Evolutionary conservation across 495 filamentous ascomycete species (phyloP), one percentile per base, ranked within the genome.

Genomic region (Acidiella bohemica): DNA sequence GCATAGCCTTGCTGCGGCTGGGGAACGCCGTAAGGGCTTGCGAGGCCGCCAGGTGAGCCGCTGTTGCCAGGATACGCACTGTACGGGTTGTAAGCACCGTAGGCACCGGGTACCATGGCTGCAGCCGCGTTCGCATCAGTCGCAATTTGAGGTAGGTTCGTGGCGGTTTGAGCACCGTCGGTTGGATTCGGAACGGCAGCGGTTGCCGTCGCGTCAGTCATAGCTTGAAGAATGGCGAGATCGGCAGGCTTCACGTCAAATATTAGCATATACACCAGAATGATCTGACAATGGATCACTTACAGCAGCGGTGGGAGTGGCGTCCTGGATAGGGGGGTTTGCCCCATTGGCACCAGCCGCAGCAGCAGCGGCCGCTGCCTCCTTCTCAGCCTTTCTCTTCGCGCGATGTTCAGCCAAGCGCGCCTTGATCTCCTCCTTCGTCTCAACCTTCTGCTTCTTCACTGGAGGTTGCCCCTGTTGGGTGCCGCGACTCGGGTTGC

Each of bases 401-500:
- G 50, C 53, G 18, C 41, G 51, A 23, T 30, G 37, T 25, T 53
- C 47, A 1, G 53, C 53, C 1, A 56, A 37, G 5, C 52, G 42
- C 37, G 42, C 41, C 41, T 58, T 55, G 21, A 54, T 29, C 30
- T 50, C 46, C n/a, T 43, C 36, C 4, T 39, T 5, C 3, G 39
- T 36, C 46, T 58, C 53, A 30, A 48, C 10, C 41, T 56, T 56
- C 11, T 30, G 44, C 29, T 44, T 49, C 53, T 58, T 55, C 8
- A 22, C 20, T 16, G 14, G 22, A 8, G 33, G 30, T 14, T 20
- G 7, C 32, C 24, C 20, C 32, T 34, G 13, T 14, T n/a, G n/a
- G n/a, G 25, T 28, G 20, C 80, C 83, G 3, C 83, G 66, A 17
- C 66, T 66, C 2, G 83, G 78, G 53, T 96, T 95, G 4, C 90